phyloP scores from a whole-genome alignment of 345 rosid species.

The Camelina neglecta region DNA sequence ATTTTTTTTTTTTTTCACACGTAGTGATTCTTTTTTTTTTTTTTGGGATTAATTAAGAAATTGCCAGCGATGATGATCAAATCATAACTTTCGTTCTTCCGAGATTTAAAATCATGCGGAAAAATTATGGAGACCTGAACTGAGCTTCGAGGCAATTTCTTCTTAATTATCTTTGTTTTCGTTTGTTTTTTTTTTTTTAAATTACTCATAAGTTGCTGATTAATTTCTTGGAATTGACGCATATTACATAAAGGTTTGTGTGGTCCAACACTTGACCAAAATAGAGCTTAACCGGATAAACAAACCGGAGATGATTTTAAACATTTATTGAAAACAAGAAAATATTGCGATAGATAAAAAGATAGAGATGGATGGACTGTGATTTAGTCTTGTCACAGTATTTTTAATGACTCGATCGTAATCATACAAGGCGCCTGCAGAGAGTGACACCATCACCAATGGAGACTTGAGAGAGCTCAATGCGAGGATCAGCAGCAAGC shows the following conservation, averaged over 20 bases:
- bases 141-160: constrained; percentile 30
- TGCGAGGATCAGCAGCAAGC: constrained; percentile 58
- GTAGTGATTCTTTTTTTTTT: background rate
- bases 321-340: too few species aligned
- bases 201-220: too few species aligned
- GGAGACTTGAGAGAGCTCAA: constrained; percentile 60
- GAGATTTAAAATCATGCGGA: constrained; percentile 35
- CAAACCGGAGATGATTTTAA: too few species aligned
- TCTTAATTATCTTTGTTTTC: too few species aligned
- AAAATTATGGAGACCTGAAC: constrained; percentile 46
- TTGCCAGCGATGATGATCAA: constrained; percentile 45
- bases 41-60: background rate
- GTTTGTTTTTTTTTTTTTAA: too few species aligned
- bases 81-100: constrained; percentile 49
- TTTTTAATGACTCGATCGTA: background rate
- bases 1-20: background rate
- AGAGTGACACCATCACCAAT: constrained; percentile 76
- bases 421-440: constrained; percentile 51
- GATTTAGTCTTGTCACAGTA: too few species aligned
- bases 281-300: too few species aligned
- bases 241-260: too few species aligned
- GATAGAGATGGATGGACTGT: too few species aligned
- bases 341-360: too few species aligned
- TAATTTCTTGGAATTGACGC: too few species aligned
- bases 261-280: too few species aligned